A percentile compares a stretch with the other conserved stretches of the same genome.
Conservation (phyloP, 2,329 filamentous ascomycete genomes). For the Calonectria crousiana region DNA sequence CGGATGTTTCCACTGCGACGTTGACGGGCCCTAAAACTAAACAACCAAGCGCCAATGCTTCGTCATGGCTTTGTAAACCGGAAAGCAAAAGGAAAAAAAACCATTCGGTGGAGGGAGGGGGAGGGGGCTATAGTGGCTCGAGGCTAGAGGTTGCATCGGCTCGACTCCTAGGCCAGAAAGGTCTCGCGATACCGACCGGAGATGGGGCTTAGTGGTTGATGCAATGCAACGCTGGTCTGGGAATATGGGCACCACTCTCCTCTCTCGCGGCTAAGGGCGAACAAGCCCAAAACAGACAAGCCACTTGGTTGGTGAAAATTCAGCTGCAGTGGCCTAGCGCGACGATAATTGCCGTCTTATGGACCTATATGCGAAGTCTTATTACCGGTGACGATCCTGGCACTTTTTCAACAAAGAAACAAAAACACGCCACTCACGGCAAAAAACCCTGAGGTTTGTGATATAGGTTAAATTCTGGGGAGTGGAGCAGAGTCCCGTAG, state of each 20-base stretch:
- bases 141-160: conserved; percentile 38
- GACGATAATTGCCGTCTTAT: conserved; percentile 43
- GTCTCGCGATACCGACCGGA: conserved; percentile 29
- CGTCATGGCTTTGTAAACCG: conserved; percentile 43
- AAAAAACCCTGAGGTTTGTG: conserved; percentile 13
- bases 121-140: conserved; percentile 37
- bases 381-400: conserved; percentile 34
- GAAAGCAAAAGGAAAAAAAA: background rate
- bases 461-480: conserved; percentile 31
- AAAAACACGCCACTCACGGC: conserved; percentile 27
- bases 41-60: conserved; percentile 25
- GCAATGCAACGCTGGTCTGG: conserved; percentile 42
- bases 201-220: conserved; percentile 32
- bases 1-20: conserved; percentile 31
- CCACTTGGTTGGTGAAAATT: conserved; percentile 42
- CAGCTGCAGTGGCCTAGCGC: conserved; percentile 34
- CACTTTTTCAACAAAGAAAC: conserved; percentile 25
- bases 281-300: conserved; percentile 35
- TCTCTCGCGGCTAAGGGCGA: conserved; percentile 34
- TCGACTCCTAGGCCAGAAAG: conserved; percentile 24
- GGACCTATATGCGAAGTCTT: conserved; percentile 42
- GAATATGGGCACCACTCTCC: conserved; percentile 24
- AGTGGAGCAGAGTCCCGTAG: conserved; percentile 21
- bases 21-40: conserved; percentile 22
- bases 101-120: conserved; percentile 15